Evolutionary conservation across 2,329 filamentous ascomycete genomes (phyloP).

Genomic region (Microdochium bolleyi): DNA sequence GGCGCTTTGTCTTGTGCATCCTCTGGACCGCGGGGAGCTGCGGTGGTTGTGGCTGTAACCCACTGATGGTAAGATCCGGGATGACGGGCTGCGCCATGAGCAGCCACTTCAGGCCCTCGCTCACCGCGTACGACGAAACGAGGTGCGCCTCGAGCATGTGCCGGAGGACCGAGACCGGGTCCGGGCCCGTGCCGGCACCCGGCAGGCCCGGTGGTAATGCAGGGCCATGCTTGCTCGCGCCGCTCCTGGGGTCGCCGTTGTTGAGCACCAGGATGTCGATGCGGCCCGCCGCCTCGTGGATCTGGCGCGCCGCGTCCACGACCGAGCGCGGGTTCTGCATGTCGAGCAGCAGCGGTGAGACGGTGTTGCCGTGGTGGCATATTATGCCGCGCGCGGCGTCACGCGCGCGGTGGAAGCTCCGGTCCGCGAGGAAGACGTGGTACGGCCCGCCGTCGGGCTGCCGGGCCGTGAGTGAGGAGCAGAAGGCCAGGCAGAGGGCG

Average conservation of each 20-base stretch:
- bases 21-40: background rate
- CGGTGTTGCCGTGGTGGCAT: constrained; percentile 5
- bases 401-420: constrained; percentile 7
- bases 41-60: background rate
- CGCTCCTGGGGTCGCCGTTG: constrained; percentile 6
- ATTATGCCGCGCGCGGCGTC: constrained; percentile 1
- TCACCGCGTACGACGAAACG: constrained; percentile 7
- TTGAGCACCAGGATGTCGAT: constrained; percentile 13
- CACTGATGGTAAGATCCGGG: too few species aligned
- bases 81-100: constrained; percentile 7
- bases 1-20: constrained; percentile 7
- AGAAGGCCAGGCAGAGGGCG: constrained; percentile 3
- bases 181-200: background rate
- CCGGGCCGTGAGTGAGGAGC: background rate
- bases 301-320: constrained; percentile 4
- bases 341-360: constrained; percentile 11
- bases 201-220: background rate
- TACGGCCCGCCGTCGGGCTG: constrained; percentile 7
- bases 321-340: constrained; percentile 8
- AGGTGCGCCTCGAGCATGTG: constrained; percentile 10
- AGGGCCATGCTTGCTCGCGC: background rate
- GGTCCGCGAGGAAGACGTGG: constrained; percentile 10
- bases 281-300: constrained; percentile 6
- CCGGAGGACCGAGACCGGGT: constrained; percentile 7
- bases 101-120: constrained; percentile 7